Conservation (phyloP, 768 basidiomycete species). For the Gloeopeniophorella convolvens region DNA sequence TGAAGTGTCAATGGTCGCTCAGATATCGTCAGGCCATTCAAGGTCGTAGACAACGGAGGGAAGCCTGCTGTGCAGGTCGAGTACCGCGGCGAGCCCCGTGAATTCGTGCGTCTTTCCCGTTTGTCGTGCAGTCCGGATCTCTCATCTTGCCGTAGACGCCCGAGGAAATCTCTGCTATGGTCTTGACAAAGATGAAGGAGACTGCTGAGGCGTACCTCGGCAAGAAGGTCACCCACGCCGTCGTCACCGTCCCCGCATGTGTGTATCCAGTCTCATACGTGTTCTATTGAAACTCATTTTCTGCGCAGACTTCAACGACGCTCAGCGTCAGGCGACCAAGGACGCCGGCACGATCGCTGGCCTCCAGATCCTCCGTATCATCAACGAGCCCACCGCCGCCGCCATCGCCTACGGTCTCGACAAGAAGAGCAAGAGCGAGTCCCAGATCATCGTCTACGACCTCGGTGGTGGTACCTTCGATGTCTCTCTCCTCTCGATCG, state of each 20-base stretch:
- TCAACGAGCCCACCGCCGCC: slow-evolving; percentile 96
- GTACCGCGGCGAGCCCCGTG: slow-evolving; percentile 71
- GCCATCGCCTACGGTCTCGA: slow-evolving; percentile 98
- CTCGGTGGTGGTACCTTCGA: slow-evolving; percentile 99
- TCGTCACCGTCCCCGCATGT: slow-evolving; percentile 97
- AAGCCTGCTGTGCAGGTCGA: slow-evolving; percentile 76
- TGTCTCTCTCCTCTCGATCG: slow-evolving; percentile 81
- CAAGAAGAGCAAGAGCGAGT: slow-evolving; percentile 83
- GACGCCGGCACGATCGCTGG: slow-evolving; percentile 95
- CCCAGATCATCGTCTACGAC: slow-evolving; percentile 96
- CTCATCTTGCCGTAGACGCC: slow-evolving; percentile 55
- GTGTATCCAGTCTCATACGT: slow-evolving; percentile 25
- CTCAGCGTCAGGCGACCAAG: slow-evolving; percentile 98
- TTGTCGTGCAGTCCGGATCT: not conserved
- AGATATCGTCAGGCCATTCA: slow-evolving; percentile 77
- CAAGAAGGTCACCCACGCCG: slow-evolving; percentile 92
- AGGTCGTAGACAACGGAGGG: slow-evolving; percentile 66
- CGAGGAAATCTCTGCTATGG: slow-evolving; percentile 94
- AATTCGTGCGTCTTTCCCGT: slow-evolving; percentile 59
- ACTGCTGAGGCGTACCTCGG: slow-evolving; percentile 98
- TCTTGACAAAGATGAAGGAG: slow-evolving; percentile 97
- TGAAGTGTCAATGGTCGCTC: too few species aligned
- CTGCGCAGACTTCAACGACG: slow-evolving; percentile 88
- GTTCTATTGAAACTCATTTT: slow-evolving; percentile 4
- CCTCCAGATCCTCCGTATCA: slow-evolving; percentile 91